Evolutionary conservation across 1,284 basidiomycete species (phyloP), one percentile per base, ranked within the genome.

Genomic region (Sanghuangporus weigelae): DNA sequence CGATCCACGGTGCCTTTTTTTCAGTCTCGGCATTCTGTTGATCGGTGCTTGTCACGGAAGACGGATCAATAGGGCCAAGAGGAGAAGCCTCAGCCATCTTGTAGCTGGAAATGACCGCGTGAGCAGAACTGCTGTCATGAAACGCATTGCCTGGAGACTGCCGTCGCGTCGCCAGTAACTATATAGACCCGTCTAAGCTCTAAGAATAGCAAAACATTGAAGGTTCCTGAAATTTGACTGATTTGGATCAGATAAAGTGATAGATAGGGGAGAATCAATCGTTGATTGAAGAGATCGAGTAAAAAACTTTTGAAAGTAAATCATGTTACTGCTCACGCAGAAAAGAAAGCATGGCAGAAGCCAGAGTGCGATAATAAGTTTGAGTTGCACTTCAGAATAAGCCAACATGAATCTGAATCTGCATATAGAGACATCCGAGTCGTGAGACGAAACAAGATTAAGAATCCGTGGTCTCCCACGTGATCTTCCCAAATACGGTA

Each of bases 1-100:
- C 76, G 57, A 86, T 82, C 85, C 85, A 87, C 67, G 84, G 82
- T 23, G 83, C 82, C 11, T 77, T 71, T 66, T 83, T 83, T 70
- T 87, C 83, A 60, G 77, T 76, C 72, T 86, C 85, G 11, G 70
- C 72, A 40, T 72, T 51, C 35, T 63, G 23, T 26, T 65, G 44
- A 23, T 64, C 63, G 14, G 49, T 60, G 57, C 63, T 70, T 6
- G 73, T 69, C 16, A 84, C 66, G 16, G 81, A 83, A 23, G 77
- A 71, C 7, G 84, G 82, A 73, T 85, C 81, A 58, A 86, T 77
- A 4, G 84, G 83, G 4, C 80, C 82, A 38, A 86, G 75, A 1
- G 80, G 74, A 57, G 81, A 83, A 11, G 71, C 71, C 26, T 67
- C 68, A 57, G 67, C 35, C 48, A 60, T 60, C 21, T 38, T 54